Percentiles rank a stretch among this genome's conserved stretches.
phyloP scores from a whole-genome alignment of 148 eudicot genomes.

The Rhododendron mucronatum region DNA sequence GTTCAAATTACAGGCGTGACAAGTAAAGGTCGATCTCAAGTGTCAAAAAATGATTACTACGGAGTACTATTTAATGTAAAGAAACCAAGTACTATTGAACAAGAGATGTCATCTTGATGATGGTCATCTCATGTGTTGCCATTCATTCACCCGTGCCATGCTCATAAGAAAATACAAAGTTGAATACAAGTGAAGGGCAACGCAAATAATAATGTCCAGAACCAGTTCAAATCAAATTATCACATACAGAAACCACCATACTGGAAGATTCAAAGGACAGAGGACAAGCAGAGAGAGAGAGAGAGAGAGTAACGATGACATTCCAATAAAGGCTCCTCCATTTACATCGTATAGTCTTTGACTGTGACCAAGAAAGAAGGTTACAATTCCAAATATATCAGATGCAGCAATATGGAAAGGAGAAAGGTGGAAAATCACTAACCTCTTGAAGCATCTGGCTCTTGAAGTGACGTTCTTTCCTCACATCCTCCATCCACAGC shows the following conservation, averaged over 20 bases:
- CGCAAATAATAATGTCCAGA: background rate
- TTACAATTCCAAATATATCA: background rate
- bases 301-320: background rate
- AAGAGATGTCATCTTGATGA: background rate
- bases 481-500: slow-evolving; percentile 27
- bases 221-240: background rate
- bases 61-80: background rate
- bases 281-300: background rate
- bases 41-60: background rate
- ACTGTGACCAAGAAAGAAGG: background rate
- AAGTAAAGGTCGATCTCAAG: background rate
- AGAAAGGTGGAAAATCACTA: slow-evolving; percentile 14
- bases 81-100: background rate
- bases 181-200: background rate
- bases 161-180: background rate
- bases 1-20: background rate
- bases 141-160: background rate
- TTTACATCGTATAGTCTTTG: background rate
- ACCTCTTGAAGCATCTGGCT: slow-evolving; percentile 32
- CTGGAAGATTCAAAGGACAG: background rate
- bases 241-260: background rate
- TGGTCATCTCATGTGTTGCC: background rate
- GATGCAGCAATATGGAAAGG: background rate
- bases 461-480: slow-evolving; percentile 14
- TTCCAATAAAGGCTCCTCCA: background rate